These are phyloP conservation scores for Saccharum hybrid DNA, from an alignment of 202 grass and related monocot species.

Conservation along the genomic window DNA sequence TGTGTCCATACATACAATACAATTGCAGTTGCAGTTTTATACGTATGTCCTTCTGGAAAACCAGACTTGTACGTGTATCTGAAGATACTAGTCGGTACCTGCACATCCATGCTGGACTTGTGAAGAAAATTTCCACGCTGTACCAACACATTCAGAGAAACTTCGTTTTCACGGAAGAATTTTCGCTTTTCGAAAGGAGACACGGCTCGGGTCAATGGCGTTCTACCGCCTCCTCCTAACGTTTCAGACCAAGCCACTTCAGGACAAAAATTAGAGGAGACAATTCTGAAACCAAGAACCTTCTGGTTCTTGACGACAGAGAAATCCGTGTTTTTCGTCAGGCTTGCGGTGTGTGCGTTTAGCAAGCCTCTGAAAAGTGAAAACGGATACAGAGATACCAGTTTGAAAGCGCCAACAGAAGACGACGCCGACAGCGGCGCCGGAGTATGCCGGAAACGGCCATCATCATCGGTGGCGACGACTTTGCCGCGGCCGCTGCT, in stretches of 20 bases:
- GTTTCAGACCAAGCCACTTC: conserved; percentile 10
- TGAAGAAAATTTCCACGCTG: conserved; percentile 9
- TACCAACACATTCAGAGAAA: not conserved
- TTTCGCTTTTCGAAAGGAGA: not conserved
- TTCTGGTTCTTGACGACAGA: not conserved
- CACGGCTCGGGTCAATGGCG: conserved; percentile 11
- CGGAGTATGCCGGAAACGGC: no score
- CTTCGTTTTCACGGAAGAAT: conserved; percentile 24
- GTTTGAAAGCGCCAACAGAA: not conserved
- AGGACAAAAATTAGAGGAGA: not conserved
- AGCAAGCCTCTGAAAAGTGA: not conserved
- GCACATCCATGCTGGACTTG: not conserved
- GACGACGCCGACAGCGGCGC: no score
- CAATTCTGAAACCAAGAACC: not conserved
- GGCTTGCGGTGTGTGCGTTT: not conserved
- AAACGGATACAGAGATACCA: not conserved
- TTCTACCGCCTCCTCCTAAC: not conserved
- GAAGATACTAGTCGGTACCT: not conserved
- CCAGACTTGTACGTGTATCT: not conserved
- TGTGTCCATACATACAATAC: not conserved
- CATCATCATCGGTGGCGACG: no score
- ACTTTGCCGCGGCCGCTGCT: no score
- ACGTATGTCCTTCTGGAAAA: not conserved
- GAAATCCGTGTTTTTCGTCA: not conserved
- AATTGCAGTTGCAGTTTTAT: not conserved